Evolutionary conservation across 2,329 filamentous ascomycete species (phyloP).

Genomic region (Colletotrichum viniferum): DNA sequence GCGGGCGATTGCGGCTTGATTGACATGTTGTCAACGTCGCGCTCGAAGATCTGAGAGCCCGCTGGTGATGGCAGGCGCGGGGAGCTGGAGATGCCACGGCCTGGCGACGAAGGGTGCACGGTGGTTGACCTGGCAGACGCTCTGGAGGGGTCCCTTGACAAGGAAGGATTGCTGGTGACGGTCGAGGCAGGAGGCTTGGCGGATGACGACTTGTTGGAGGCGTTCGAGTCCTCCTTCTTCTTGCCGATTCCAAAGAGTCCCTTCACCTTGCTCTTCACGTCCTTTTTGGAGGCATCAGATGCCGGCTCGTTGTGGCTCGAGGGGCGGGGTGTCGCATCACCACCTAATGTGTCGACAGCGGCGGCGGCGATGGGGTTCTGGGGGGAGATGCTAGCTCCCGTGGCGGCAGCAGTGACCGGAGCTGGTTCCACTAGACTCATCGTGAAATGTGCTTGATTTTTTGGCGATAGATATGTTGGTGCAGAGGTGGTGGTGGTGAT

Average conservation of each 20-base stretch:
- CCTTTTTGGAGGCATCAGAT: constrained; percentile 53
- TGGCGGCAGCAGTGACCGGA: constrained; percentile 30
- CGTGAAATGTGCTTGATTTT: background rate
- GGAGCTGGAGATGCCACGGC: constrained; percentile 70
- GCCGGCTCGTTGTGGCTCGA: constrained; percentile 29
- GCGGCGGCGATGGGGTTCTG: constrained; percentile 30
- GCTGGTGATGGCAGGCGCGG: constrained; percentile 81
- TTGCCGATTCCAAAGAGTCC: constrained; percentile 66
- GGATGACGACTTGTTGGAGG: constrained; percentile 33
- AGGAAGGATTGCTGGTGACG: constrained; percentile 32
- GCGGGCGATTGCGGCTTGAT: constrained; percentile 77
- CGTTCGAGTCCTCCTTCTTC: constrained; percentile 57
- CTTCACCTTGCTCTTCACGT: constrained; percentile 57
- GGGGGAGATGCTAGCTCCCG: constrained; percentile 16
- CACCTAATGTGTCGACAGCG: constrained; percentile 29
- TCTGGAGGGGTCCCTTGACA: constrained; percentile 36
- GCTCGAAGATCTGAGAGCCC: constrained; percentile 85
- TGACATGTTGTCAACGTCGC: constrained; percentile 85
- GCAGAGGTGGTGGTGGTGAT: background rate
- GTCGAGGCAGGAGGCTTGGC: constrained; percentile 18
- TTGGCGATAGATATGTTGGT: background rate
- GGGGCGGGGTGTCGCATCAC: constrained; percentile 38
- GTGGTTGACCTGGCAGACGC: constrained; percentile 40
- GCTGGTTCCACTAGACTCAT: constrained; percentile 31
- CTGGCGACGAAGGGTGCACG: constrained; percentile 66